Evolutionary conservation across 108 stramenopile genomes (phyloP).

Genomic region (Cyclotella cryptica): DNA sequence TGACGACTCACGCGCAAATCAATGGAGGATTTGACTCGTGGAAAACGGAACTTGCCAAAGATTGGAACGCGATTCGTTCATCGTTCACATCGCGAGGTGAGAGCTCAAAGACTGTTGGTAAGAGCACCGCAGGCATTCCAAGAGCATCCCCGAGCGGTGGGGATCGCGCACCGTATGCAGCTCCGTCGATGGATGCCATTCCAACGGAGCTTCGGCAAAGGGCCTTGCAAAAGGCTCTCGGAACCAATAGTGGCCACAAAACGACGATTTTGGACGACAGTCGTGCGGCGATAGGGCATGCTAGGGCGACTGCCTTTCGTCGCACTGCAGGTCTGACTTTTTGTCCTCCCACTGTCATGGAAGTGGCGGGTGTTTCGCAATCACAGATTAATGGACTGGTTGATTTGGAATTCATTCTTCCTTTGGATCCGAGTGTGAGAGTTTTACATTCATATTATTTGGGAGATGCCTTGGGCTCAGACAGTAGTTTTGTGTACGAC

Average conservation of each 20-base stretch:
- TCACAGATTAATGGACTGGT: conserved; percentile 10
- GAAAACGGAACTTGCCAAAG: conserved; percentile 28
- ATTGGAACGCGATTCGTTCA: conserved; percentile 19
- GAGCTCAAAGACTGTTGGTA: neutral
- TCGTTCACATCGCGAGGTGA: neutral
- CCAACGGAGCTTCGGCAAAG: conserved; percentile 12
- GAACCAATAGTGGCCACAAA: neutral
- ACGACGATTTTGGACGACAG: neutral
- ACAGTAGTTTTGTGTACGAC: conserved; percentile 19
- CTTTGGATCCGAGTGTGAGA: conserved; percentile 37
- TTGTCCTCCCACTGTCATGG: conserved; percentile 2
- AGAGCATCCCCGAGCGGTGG: neutral
- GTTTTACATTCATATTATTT: conserved; percentile 45
- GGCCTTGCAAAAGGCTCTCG: conserved; percentile 15
- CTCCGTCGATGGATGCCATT: conserved; percentile 47
- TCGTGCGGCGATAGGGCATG: conserved; percentile 15
- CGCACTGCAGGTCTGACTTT: conserved; percentile 33
- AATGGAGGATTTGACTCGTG: conserved; percentile 26
- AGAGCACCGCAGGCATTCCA: neutral
- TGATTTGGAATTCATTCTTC: conserved; percentile 44
- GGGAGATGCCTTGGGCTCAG: conserved; percentile 37
- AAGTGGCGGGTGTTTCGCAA: neutral
- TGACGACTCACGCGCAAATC: conserved; percentile 47
- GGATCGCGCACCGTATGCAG: conserved; percentile 24
- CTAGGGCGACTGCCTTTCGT: conserved; percentile 11